Evolutionary conservation across 768 basidiomycete genomes (phyloP).

Genomic region (Boletus pseudopeckii): DNA sequence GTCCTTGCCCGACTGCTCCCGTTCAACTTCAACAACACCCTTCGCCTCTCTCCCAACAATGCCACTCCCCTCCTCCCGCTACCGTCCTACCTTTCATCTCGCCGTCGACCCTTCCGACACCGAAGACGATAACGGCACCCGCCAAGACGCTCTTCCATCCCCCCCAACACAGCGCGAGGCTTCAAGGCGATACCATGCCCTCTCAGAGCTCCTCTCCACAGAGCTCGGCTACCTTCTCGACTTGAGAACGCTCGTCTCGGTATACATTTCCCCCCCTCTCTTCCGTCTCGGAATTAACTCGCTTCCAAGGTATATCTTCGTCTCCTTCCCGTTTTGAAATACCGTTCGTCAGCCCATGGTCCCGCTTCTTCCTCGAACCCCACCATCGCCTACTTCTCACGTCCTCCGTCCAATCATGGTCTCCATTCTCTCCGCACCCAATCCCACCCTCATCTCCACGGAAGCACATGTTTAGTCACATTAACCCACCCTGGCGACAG

Average conservation of each 20-base stretch:
- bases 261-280: conserved; percentile 34
- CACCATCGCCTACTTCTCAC: conserved; percentile 30
- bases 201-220: conserved; percentile 81
- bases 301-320: conserved; percentile 59
- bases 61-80: conserved; percentile 12
- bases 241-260: conserved; percentile 71
- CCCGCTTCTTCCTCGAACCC: conserved; percentile 26
- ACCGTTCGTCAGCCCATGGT: conserved; percentile 19
- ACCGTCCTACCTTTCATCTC: conserved; percentile 16
- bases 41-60: conserved; percentile 36
- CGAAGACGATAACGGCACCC: too few relatives aligned
- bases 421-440: too few relatives aligned
- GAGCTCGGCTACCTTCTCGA: conserved; percentile 82
- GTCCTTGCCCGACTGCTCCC: too few relatives aligned
- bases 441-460: conserved; percentile 35
- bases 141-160: too few relatives aligned
- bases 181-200: conserved; percentile 61
- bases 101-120: conserved; percentile 20
- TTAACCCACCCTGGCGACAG: conserved; percentile 19
- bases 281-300: neutral
- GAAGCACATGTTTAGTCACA: conserved; percentile 7
- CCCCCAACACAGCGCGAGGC: conserved; percentile 31
- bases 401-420: conserved; percentile 41
- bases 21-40: too few relatives aligned
- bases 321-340: conserved; percentile 48